These are phyloP conservation scores for Colletotrichum sp. DNA, from an alignment of 2,329 filamentous ascomycete genomes.

Conservation along the genomic window DNA sequence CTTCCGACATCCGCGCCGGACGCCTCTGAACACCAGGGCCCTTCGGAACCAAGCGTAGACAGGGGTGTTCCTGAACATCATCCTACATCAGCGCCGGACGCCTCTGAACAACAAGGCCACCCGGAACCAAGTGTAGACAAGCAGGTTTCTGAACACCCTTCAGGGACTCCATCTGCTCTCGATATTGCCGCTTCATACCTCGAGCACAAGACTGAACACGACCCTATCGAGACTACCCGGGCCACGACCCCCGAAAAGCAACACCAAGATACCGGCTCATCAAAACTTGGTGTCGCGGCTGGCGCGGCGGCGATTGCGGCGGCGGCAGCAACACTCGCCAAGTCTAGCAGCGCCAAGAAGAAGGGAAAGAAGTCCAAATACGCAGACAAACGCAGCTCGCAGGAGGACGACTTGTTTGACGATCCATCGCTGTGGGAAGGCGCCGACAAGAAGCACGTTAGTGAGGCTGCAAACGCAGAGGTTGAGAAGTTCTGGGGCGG, in stretches of 20 bases:
- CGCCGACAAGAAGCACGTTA: constrained; percentile 39
- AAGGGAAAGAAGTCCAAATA: constrained; percentile 39
- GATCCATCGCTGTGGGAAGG: constrained; percentile 50
- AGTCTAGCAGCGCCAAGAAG: constrained; percentile 33
- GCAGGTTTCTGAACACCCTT: background rate
- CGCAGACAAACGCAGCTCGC: constrained; percentile 41
- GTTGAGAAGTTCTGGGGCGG: constrained; percentile 38
- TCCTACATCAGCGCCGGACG: background rate
- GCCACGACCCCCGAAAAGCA: background rate
- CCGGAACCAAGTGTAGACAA: background rate
- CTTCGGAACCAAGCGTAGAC: background rate
- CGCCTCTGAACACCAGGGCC: background rate
- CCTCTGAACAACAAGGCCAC: background rate
- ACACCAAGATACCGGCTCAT: background rate
- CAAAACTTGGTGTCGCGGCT: constrained; percentile 17
- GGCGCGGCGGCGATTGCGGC: constrained; percentile 31
- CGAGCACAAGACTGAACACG: constrained; percentile 8
- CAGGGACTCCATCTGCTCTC: constrained; percentile 16
- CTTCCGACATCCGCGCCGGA: background rate
- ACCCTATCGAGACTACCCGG: background rate
- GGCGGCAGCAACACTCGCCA: constrained; percentile 34
- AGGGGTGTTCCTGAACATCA: background rate
- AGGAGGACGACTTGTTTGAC: constrained; percentile 50
- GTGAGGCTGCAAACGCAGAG: constrained; percentile 24
- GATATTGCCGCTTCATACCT: constrained; percentile 28